Percentiles rank a stretch among this genome's conserved stretches.
These are phyloP conservation scores for Pseudogymnoascus destructans DNA, from an alignment of 2,329 filamentous ascomycete species.

Conservation along the genomic window DNA sequence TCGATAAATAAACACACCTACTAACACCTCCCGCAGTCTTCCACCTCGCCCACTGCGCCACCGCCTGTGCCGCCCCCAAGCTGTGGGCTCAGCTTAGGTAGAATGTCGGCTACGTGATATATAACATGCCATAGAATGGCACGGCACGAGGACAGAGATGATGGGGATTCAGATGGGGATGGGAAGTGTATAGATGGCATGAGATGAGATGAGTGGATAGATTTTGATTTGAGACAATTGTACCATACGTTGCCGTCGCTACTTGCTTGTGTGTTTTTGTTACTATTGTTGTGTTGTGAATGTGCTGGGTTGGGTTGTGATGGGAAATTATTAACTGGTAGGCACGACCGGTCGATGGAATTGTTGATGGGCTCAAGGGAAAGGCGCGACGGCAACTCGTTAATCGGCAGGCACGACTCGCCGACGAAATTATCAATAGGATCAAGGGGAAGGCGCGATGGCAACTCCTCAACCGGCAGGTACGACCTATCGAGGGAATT, in stretches of 20 bases:
- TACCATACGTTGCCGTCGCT: conserved; percentile 1
- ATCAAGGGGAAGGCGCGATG: not conserved
- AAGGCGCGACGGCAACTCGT: no score
- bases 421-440: not conserved
- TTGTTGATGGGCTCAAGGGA: not conserved
- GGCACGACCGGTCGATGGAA: not conserved
- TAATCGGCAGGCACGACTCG: not conserved
- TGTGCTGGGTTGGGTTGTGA: not conserved
- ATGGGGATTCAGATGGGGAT: conserved; percentile 22
- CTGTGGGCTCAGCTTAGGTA: conserved; percentile 90
- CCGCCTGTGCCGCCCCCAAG: conserved; percentile 86
- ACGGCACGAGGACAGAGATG: conserved; percentile 21
- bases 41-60: conserved; percentile 94
- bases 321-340: not conserved
- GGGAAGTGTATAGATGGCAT: conserved; percentile 13
- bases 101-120: conserved; percentile 23
- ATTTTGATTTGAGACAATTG: conserved; percentile 4
- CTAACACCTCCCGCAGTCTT: conserved; percentile 54
- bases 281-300: not conserved
- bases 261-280: not conserved
- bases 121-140: conserved; percentile 14
- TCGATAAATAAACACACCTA: not conserved
- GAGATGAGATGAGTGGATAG: not conserved
- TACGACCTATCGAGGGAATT: not conserved
- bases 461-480: not conserved